Conservation (phyloP, 2,329 filamentous ascomycete species). For the Falciphora oryzae region DNA sequence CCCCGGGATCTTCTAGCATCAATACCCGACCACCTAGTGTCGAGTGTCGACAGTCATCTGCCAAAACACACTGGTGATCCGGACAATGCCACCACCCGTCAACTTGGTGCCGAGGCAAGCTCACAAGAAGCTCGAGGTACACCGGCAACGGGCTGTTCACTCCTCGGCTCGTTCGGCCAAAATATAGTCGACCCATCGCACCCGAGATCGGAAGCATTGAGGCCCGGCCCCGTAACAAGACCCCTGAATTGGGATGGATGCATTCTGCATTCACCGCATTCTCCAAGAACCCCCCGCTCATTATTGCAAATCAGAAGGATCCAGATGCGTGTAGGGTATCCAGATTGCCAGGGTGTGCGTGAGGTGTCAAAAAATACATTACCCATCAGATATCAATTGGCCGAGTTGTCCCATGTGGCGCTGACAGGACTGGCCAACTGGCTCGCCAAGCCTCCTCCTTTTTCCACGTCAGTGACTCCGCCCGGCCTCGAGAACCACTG, state of each 20-base stretch:
- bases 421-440: neutral
- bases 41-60: neutral
- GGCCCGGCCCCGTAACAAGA: neutral
- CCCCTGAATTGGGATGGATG: neutral
- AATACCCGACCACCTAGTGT: neutral
- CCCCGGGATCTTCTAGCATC: neutral
- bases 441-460: neutral
- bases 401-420: neutral
- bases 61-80: neutral
- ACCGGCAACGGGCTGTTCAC: neutral
- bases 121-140: neutral
- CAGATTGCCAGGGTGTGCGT: neutral
- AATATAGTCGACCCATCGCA: neutral
- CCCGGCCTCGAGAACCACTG: neutral
- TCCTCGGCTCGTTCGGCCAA: neutral
- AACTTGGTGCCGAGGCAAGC: neutral
- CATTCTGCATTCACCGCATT: neutral
- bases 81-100: too few species aligned
- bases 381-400: neutral
- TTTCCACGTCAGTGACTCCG: conserved; percentile 1
- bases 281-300: neutral
- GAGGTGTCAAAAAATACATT: conserved; percentile 1
- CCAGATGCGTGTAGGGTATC: neutral
- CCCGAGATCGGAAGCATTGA: neutral
- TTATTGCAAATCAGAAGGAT: neutral